Evolutionary conservation across 1,284 basidiomycete species (phyloP), one percentile per base, ranked within the genome.

Genomic region (Tilletia setariae): DNA sequence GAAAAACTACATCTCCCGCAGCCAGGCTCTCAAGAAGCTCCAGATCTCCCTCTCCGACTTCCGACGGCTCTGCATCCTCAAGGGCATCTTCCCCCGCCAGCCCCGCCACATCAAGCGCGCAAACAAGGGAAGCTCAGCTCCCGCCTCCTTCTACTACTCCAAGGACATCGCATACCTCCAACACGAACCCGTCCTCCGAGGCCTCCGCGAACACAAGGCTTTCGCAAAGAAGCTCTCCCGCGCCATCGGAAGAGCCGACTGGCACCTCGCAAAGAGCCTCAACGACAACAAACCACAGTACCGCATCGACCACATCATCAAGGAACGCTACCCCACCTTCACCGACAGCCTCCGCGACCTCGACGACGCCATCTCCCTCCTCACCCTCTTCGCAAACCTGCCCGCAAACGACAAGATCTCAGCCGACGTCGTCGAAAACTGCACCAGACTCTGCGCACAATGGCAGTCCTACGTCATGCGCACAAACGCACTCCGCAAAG

Each of bases 111-210:
- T 89, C 82, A 98, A 98, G 84, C 90, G 90, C 75, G 96, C 95
- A 67, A 98, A 98, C 86, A 98, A 97, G 84, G 96, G 96, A 2
- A 95, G 92, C 3, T 93, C 94, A 47, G 94, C 93, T 0, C 94
- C 95, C 1, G 94, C 94, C 1, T 92, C 94, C 4, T 99, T 98
- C 85, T 99, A 98, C 86, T 98, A 98, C 84, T 87, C 93, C 65
- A 99, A 99, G 85, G 96, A 99, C 82, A 96, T 99, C 76, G 92
- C 92, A 67, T 98, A 95, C 84, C 89, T 99, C 63, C 90, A 93
- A 19, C 96, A 99, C 82, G 96, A 99, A 84, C 96, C 96, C 0
- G 90, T 98, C 4, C 86, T 98, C n/a, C 89, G 89, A 82, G 96
- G 94, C 82, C 87, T 99, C 69, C 87, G 96, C 79, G 94, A 98